Conservation (phyloP, 768 basidiomycete species). For the Psilocybe cubensis region DNA sequence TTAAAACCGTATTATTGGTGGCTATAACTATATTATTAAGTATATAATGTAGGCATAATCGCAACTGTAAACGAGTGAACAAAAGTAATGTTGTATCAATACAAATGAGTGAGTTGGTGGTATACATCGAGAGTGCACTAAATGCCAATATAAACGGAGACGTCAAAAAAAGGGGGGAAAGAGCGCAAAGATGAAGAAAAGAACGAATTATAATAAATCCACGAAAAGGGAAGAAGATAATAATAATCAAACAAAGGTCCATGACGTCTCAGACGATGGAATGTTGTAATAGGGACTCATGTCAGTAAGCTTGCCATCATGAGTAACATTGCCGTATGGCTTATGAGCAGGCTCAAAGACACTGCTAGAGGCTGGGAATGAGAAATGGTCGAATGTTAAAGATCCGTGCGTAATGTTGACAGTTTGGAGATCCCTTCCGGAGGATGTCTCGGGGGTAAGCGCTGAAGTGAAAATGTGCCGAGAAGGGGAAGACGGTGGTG, state of each 20-base stretch:
- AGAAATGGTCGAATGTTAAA: slow-evolving; percentile 3
- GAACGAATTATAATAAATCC: background rate
- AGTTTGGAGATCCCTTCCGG: background rate
- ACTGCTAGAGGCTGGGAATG: background rate
- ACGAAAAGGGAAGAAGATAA: background rate
- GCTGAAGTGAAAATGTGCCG: background rate
- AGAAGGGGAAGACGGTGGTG: slow-evolving; percentile 7
- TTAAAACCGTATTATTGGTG: background rate
- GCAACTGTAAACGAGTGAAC: slow-evolving; percentile 4
- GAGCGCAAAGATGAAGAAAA: background rate
- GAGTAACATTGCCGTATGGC: background rate
- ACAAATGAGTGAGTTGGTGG: slow-evolving; percentile 12
- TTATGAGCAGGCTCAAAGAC: background rate
- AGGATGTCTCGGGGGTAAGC: background rate
- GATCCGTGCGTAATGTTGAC: slow-evolving; percentile 3
- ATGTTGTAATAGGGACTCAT: background rate
- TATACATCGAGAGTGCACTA: slow-evolving; percentile 4
- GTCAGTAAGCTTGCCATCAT: background rate
- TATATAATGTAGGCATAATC: slow-evolving; percentile 7
- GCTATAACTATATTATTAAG: slow-evolving; percentile 10
- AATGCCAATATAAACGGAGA: slow-evolving; percentile 1
- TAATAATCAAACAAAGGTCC: slow-evolving; percentile 8
- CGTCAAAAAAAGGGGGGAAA: background rate
- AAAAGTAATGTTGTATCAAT: slow-evolving; percentile 1
- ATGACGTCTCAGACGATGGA: slow-evolving; percentile 11